phyloP scores from a whole-genome alignment of 257 asterid genomes.

The Solanum lycopersicoides region DNA sequence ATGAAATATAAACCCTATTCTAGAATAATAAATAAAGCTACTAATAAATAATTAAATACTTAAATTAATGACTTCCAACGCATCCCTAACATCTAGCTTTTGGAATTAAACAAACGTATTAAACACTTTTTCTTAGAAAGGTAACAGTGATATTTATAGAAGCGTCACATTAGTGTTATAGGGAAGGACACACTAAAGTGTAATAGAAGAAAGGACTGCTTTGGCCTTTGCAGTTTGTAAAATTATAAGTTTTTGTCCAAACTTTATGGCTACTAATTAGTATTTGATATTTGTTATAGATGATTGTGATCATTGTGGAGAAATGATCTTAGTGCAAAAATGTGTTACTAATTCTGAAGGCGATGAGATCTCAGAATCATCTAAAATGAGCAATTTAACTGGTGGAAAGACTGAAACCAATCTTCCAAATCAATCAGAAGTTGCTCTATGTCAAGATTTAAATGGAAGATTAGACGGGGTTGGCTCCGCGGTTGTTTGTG shows the following conservation, averaged over 20 bases:
- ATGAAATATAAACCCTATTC: no score
- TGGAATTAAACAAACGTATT: neutral
- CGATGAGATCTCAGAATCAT: constrained; percentile 5
- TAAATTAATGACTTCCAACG: no score
- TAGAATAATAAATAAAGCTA: no score
- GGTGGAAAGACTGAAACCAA: constrained; percentile 26
- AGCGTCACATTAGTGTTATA: neutral
- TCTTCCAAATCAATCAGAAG: constrained; percentile 20
- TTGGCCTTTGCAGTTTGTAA: neutral
- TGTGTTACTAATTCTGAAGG: neutral
- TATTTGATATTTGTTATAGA: constrained; percentile 1
- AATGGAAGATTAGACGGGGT: constrained; percentile 5
- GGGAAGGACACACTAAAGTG: neutral
- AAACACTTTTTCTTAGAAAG: neutral
- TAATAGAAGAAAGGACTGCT: neutral
- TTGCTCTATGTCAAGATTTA: constrained; percentile 4
- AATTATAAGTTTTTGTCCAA: neutral
- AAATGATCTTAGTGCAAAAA: constrained; percentile 12
- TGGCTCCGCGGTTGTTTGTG: constrained; percentile 16
- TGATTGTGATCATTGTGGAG: constrained; percentile 4
- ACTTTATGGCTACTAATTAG: neutral
- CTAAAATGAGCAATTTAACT: constrained; percentile 18
- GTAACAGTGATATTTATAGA: neutral
- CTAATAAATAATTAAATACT: no score
- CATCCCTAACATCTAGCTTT: neutral